Conservation (phyloP, 768 basidiomycete species). For the Panellus pusillus region DNA sequence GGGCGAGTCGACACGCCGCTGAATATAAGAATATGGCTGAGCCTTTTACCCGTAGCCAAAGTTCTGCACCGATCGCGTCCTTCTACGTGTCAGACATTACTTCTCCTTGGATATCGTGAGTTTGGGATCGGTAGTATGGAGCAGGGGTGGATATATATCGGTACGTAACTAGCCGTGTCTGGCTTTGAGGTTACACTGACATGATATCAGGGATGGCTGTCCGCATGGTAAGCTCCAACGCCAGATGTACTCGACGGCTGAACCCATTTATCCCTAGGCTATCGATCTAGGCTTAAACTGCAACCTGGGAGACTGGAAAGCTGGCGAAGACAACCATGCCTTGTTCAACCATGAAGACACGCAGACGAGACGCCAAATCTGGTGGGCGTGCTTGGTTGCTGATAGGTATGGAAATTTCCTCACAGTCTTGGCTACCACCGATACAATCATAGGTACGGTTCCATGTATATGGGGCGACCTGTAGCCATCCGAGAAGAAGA, state of each 20-base stretch:
- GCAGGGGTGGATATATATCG: constrained; percentile 83
- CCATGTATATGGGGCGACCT: constrained; percentile 77
- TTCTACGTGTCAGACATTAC: constrained; percentile 77
- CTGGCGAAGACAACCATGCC: constrained; percentile 44
- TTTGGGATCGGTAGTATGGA: constrained; percentile 86
- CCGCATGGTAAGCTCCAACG: constrained; percentile 54
- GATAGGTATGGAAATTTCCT: constrained; percentile 52
- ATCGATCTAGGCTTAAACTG: constrained; percentile 82
- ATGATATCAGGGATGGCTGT: constrained; percentile 60
- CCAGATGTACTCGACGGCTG: constrained; percentile 10
- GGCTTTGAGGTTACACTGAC: constrained; percentile 5
- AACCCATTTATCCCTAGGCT: constrained; percentile 45
- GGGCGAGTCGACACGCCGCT: constrained; percentile 40
- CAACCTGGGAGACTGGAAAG: constrained; percentile 73
- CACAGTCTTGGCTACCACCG: not conserved
- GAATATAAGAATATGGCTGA: not conserved
- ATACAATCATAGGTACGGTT: constrained; percentile 52
- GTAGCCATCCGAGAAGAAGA: constrained; percentile 67
- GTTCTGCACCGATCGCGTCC: constrained; percentile 67
- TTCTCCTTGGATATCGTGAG: constrained; percentile 80
- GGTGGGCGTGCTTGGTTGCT: constrained; percentile 74
- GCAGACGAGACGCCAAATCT: constrained; percentile 72
- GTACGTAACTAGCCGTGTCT: constrained; percentile 33
- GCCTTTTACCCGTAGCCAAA: constrained; percentile 41
- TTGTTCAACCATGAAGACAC: constrained; percentile 68